Base-by-base conservation (phyloP, 345 rosid genomes). In the Linum lewisii region DNA sequence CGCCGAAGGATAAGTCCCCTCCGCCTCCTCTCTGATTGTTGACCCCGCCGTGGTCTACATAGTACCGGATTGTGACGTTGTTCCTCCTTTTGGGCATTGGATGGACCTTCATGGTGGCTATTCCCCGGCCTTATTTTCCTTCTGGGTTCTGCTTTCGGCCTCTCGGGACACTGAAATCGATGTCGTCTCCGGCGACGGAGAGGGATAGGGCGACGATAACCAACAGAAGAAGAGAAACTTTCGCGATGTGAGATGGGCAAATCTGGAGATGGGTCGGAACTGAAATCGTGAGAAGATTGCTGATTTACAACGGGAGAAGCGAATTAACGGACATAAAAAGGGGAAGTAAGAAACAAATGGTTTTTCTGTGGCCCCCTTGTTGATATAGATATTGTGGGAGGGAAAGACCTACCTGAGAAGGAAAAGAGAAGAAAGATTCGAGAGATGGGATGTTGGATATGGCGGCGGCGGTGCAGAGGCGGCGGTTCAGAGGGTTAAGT, bases 91-190 rank as follows among this genome's bases (percentile, higher is more conserved):
- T 72, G 58, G 93, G 84, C 42, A 80, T 58, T 1, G 97, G 97
- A 47, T 89, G 91, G 65, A 93, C 86, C 87, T 86, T 93, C 98
- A 88, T 92, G 74, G 68, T 58, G 52, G 23, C 7, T 29, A 11
- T 16, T 11, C 37, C 36, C 4, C 21, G 60, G 63, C n/a, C n/a
- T n/a, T n/a, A n/a, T n/a, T n/a, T n/a, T n/a, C n/a, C n/a, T n/a
- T n/a, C n/a, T n/a, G n/a, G n/a, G n/a, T n/a, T n/a, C n/a, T n/a
- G n/a, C n/a, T n/a, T n/a, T n/a, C n/a, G n/a, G n/a, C 29, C 26
- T 20, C 26, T 23, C 14, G 24, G 57, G 57, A 19, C 47, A 42
- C 47, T 42, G 14, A 14, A 42, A 11, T 42, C 13, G 15, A 11
- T 42, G 47, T 16, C 47, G 47, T 42, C 47, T 42, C 47, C 47